Base-by-base conservation (phyloP, 305 asterid species). In the Fraxinus angustifolia region DNA sequence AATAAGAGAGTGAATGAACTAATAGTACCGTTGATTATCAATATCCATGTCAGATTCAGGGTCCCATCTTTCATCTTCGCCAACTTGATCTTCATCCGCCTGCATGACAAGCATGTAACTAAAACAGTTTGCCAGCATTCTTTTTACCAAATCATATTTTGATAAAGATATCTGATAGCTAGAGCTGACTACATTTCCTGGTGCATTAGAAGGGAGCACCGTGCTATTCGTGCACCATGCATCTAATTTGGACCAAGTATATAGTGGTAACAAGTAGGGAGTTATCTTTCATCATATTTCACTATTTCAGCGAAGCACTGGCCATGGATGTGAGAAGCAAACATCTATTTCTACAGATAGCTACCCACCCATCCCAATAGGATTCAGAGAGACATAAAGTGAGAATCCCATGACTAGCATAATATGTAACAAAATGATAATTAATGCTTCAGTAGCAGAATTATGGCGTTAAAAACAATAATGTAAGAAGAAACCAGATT, bases 1-100 rank as follows among this genome's bases (percentile, higher is more conserved):
- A 34, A 23, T 34, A 73, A 56, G 38, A 78, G 16, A 73, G 78
- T 12, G 34, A 65, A 26, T 77, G 11, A 48, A 62, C 26, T 75
- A 78, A 36, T 30, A 14, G 45, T 88, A 88, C 91, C 89, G 78
- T 58, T 87, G 90, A 56, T 83, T 84, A 78, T 90, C 90, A 81
- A 87, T 79, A 58, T 88, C 93, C 90, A 90, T 90, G 28, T 88
- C 90, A 75, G 88, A 83, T 75, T 87, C 88, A 0, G 88, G 88
- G 80, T 86, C 88, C 79, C 70, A 83, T 85, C 89, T 86, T 84
- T 82, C 88, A 80, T 88, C 93, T 85, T 80, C 88, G 8, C 83
- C 88, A 42, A 84, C 90, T 23, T 82, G 88, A 79, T 88, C 91
- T 80, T 86, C 90, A 68, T 89, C 92, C 83, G 83, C 78, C 92